A percentile compares a stretch with the other conserved stretches of the same genome.
phyloP scores from a whole-genome alignment of 2,329 filamentous ascomycete genomes.

The Xylaria sp. region DNA sequence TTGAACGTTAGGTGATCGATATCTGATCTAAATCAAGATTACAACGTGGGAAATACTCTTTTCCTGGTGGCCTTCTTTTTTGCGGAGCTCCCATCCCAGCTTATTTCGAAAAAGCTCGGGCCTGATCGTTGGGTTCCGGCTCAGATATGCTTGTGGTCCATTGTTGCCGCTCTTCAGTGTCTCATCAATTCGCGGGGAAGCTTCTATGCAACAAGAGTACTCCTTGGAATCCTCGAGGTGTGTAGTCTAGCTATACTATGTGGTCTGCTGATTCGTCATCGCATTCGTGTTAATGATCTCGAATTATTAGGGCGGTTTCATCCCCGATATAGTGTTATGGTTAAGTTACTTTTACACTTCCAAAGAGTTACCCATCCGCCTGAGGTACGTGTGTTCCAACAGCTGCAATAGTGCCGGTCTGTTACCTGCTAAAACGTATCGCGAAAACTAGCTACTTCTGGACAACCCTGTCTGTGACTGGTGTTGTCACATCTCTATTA shows the following conservation, averaged over 20 bases:
- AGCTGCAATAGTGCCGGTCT: background rate
- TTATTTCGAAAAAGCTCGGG: constrained; percentile 64
- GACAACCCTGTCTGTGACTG: constrained; percentile 51
- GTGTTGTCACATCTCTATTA: constrained; percentile 51
- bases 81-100: constrained; percentile 70
- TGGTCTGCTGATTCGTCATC: background rate
- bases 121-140: constrained; percentile 50
- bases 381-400: constrained; percentile 46
- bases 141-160: constrained; percentile 49
- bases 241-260: background rate
- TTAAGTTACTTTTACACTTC: constrained; percentile 52
- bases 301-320: constrained; percentile 48
- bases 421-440: background rate
- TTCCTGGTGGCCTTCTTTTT: constrained; percentile 65
- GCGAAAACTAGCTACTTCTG: constrained; percentile 50
- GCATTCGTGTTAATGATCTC: background rate
- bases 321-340: constrained; percentile 51
- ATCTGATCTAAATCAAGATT: constrained; percentile 50
- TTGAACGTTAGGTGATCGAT: background rate
- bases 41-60: constrained; percentile 66
- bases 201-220: constrained; percentile 44
- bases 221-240: constrained; percentile 48
- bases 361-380: constrained; percentile 53
- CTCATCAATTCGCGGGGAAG: constrained; percentile 42
- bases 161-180: constrained; percentile 48